A percentile compares a stretch with the other conserved stretches of the same genome.
Evolutionary conservation across 805 yeast species (phyloP).

Genomic region (Metschnikowia kunwiensis): DNA sequence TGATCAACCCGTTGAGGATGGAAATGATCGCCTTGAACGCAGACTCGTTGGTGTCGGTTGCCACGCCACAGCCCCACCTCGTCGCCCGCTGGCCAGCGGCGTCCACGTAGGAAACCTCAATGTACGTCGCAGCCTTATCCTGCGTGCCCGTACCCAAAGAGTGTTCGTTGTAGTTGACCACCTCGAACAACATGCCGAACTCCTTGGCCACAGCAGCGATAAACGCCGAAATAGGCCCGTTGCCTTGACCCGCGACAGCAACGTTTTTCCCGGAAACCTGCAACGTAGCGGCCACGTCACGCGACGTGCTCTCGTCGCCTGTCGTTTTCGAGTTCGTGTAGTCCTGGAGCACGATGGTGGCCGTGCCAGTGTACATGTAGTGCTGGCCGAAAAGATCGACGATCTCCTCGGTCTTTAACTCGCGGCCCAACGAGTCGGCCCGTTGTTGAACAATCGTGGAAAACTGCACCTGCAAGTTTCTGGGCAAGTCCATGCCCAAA

Average conservation of each 20-base stretch:
- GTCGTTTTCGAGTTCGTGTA: slow-evolving; percentile 24
- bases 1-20: slow-evolving; percentile 24
- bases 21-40: slow-evolving; percentile 32
- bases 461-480: slow-evolving; percentile 66
- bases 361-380: slow-evolving; percentile 40
- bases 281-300: slow-evolving; percentile 24
- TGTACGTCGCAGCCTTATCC: slow-evolving; percentile 72
- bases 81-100: slow-evolving; percentile 34
- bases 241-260: slow-evolving; percentile 57
- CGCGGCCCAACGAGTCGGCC: slow-evolving; percentile 68
- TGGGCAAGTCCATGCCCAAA: slow-evolving; percentile 70
- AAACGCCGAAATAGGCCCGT: slow-evolving; percentile 77
- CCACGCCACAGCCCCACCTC: slow-evolving; percentile 45
- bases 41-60: slow-evolving; percentile 43
- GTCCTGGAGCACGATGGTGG: slow-evolving; percentile 22
- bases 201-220: slow-evolving; percentile 57
- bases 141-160: slow-evolving; percentile 69
- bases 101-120: slow-evolving; percentile 45
- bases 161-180: slow-evolving; percentile 67
- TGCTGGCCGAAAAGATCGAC: slow-evolving; percentile 50
- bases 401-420: slow-evolving; percentile 66
- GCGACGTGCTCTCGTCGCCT: slow-evolving; percentile 18
- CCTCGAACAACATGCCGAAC: slow-evolving; percentile 55
- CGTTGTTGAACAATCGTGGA: slow-evolving; percentile 59
- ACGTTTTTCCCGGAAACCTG: slow-evolving; percentile 23